These are phyloP conservation scores for Calycina herbarum DNA, from an alignment of 2,329 filamentous ascomycete species.

Conservation along the genomic window DNA sequence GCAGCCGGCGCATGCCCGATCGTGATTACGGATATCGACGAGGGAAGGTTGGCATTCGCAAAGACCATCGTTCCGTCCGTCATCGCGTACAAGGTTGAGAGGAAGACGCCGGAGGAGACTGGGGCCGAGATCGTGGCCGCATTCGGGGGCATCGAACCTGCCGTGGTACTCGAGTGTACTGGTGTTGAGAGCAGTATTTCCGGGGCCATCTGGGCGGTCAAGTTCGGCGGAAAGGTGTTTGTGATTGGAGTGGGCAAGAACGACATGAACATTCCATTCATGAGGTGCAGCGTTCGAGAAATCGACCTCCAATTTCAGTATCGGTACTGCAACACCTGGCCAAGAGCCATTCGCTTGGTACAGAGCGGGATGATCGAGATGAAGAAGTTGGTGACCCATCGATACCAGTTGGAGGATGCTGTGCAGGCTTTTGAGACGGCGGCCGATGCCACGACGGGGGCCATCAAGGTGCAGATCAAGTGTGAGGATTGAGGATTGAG, in stretches of 20 bases:
- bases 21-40: constrained; percentile 93
- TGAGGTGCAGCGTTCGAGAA: constrained; percentile 86
- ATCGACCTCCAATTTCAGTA: constrained; percentile 97
- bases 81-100: constrained; percentile 76
- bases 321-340: constrained; percentile 95
- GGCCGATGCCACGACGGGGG: constrained; percentile 82
- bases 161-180: constrained; percentile 86
- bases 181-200: constrained; percentile 89
- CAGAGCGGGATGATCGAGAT: constrained; percentile 82
- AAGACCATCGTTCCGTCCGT: constrained; percentile 78
- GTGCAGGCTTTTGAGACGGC: constrained; percentile 88
- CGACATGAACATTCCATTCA: constrained; percentile 94
- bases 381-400: constrained; percentile 81
- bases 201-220: constrained; percentile 82
- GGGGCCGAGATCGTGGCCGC: constrained; percentile 66
- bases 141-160: constrained; percentile 78
- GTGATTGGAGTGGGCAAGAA: constrained; percentile 94
- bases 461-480: constrained; percentile 98
- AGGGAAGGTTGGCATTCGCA: constrained; percentile 80
- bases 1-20: constrained; percentile 89
- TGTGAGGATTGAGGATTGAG: constrained; percentile 43
- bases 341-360: constrained; percentile 83
- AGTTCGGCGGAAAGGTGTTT: constrained; percentile 96
- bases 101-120: constrained; percentile 66
- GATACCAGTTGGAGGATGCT: constrained; percentile 82